phyloP scores from a whole-genome alignment of 805 yeast genomes.

The Metschnikowia kofuensis region DNA sequence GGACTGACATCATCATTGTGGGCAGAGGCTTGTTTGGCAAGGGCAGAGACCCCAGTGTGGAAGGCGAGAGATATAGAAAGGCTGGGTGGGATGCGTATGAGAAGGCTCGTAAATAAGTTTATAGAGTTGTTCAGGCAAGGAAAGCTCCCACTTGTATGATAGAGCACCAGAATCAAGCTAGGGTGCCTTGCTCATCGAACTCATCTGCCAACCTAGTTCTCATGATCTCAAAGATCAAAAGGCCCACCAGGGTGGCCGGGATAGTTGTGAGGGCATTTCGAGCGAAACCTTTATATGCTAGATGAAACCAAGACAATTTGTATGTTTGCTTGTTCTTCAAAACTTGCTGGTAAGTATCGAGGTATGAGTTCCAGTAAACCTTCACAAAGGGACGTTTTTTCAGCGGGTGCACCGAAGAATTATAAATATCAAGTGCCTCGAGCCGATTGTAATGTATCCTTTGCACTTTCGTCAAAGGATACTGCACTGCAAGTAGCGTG shows the following conservation, averaged over 20 bases:
- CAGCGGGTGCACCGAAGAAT: constrained; percentile 24
- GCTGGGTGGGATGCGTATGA: constrained; percentile 96
- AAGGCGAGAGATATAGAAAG: constrained; percentile 81
- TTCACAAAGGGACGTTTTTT: constrained; percentile 35
- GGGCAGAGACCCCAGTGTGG: constrained; percentile 86
- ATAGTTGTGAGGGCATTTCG: constrained; percentile 70
- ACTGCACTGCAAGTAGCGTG: constrained; percentile 72
- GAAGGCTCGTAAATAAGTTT: constrained; percentile 20
- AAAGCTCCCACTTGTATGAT: not conserved
- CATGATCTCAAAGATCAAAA: constrained; percentile 80
- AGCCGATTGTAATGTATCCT: constrained; percentile 73
- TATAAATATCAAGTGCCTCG: constrained; percentile 72
- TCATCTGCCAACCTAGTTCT: constrained; percentile 44
- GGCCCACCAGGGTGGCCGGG: constrained; percentile 87
- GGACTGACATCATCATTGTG: constrained; percentile 96
- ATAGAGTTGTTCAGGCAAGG: not conserved
- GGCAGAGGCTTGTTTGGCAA: constrained; percentile 96
- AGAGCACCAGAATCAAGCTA: not conserved
- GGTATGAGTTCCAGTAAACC: constrained; percentile 70
- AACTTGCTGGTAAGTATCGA: constrained; percentile 68
- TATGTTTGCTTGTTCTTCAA: constrained; percentile 52
- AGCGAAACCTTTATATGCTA: constrained; percentile 77
- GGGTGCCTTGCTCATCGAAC: constrained; percentile 22
- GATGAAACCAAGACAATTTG: constrained; percentile 52
- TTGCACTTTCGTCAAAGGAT: constrained; percentile 79